Percentiles rank a stretch among this genome's conserved stretches.
phyloP scores from a whole-genome alignment of 2,329 filamentous ascomycete species.

The Fusarium citri region DNA sequence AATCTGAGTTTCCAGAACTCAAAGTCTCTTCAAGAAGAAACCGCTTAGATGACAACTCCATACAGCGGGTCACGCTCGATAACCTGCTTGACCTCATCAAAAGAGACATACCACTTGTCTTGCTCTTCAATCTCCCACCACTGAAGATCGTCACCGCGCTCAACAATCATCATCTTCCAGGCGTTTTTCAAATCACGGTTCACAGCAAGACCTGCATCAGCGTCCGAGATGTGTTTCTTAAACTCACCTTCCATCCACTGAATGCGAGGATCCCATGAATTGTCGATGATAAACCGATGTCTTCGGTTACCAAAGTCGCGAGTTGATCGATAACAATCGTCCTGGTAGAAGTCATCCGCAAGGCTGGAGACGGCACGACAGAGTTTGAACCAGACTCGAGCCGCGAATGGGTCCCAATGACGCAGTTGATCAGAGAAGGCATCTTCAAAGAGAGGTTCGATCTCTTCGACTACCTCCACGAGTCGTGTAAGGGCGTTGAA shows the following conservation, averaged over 20 bases:
- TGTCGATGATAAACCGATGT: slow-evolving; percentile 9
- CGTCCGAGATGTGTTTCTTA: neutral
- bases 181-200: neutral
- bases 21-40: too few species aligned
- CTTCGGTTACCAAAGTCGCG: neutral
- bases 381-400: neutral
- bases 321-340: neutral
- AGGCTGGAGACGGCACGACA: slow-evolving; percentile 12
- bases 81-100: neutral
- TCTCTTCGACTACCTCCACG: neutral
- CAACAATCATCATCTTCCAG: neutral
- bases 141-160: neutral
- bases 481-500: neutral
- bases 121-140: slow-evolving; percentile 15
- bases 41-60: neutral
- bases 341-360: neutral
- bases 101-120: slow-evolving; percentile 4
- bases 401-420: fast-evolving
- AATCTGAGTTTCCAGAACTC: neutral
- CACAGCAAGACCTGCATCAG: neutral
- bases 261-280: slow-evolving; percentile 14
- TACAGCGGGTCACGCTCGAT: neutral
- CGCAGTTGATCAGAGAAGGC: fast-evolving
- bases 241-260: slow-evolving; percentile 12
- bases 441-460: neutral